Base-by-base conservation (phyloP, 2,329 filamentous ascomycete species). In the Basipetospora chlamydospora region DNA sequence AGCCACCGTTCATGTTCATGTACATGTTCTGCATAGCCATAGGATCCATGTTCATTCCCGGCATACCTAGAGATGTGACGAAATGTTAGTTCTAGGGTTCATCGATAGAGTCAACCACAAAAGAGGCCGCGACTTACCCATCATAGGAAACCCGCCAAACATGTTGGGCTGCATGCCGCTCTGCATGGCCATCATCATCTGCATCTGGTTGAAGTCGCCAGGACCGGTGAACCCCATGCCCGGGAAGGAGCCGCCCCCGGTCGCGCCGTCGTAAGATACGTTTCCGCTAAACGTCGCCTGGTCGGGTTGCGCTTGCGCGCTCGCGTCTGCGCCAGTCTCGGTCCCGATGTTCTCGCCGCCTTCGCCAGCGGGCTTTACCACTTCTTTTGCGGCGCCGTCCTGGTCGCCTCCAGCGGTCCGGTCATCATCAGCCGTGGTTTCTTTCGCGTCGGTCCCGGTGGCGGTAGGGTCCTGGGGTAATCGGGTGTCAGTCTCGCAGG, bases 1-100 rank as follows among this genome's bases (percentile, higher is more conserved):
- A 84, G 55, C 74, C 73, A 65, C 76, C 74, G 64, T 75, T 84
- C 78, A 86, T 83, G 67, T 75, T 83, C 78, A 86, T 83, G 68
- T 76, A 75, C 70, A 78, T 77, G 59, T 71, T 77, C 56, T 80
- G 74, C 72, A 80, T 79, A 57, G 66, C 61, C 67, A 78, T 76
- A 42, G 77, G 75, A 67, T 87, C 81, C 83, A 93, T 90, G 58
- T 71, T 71, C 80, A 88, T 85, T 51, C 74, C 74, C 46, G 79
- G 64, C 80, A 90, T 87, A 52, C 75, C 81, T 82, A 46, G 2
- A 17, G 44, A 1, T 33, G 42, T 34, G 12, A 34, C 18, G 10
- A 25, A 17, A 6, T 25, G 20, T 34, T n/a, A n/a, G n/a, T n/a
- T n/a, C n/a, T n/a, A 26, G 9, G 8, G 25, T 26, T 26, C n/a